Percentiles rank a stretch among this genome's conserved stretches.
These are phyloP conservation scores for Nigrograna mackinnonii DNA, from an alignment of 2,329 filamentous ascomycete species.

Conservation along the genomic window DNA sequence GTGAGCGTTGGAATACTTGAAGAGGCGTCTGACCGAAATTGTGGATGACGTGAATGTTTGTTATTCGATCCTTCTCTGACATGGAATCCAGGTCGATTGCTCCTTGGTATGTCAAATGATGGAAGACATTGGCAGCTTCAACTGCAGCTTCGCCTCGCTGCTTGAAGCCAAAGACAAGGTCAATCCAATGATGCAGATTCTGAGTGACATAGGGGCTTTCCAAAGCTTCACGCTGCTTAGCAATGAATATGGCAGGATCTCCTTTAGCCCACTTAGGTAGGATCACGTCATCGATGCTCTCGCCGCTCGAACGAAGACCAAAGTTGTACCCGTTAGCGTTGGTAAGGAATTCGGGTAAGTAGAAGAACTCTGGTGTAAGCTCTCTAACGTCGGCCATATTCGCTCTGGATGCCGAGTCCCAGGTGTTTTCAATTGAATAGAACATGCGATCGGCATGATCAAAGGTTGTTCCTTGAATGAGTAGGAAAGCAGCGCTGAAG, in stretches of 20 bases:
- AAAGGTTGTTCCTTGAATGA: slow-evolving; percentile 93
- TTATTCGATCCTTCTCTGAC: slow-evolving; percentile 81
- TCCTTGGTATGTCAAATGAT: slow-evolving; percentile 92
- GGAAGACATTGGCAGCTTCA: slow-evolving; percentile 92
- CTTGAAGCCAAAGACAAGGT: slow-evolving; percentile 91
- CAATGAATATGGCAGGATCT: slow-evolving; percentile 92
- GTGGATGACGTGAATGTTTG: slow-evolving; percentile 94
- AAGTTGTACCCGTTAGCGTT: slow-evolving; percentile 96
- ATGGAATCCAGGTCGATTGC: slow-evolving; percentile 92
- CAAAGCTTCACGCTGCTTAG: slow-evolving; percentile 91
- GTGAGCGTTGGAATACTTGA: slow-evolving; percentile 84
- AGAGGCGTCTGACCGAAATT: slow-evolving; percentile 98
- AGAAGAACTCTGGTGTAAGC: slow-evolving; percentile 96
- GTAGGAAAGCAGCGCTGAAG: slow-evolving; percentile 92
- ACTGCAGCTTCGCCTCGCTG: slow-evolving; percentile 91
- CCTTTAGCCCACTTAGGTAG: slow-evolving; percentile 98
- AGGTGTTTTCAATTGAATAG: slow-evolving; percentile 88
- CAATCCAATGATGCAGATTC: slow-evolving; percentile 92
- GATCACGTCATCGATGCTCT: slow-evolving; percentile 80
- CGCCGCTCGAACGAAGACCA: slow-evolving; percentile 79
- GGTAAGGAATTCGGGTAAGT: slow-evolving; percentile 89
- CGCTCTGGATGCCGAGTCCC: slow-evolving; percentile 84
- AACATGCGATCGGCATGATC: slow-evolving; percentile 96
- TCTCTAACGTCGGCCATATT: slow-evolving; percentile 96
- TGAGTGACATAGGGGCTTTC: slow-evolving; percentile 92